Conservation (phyloP, 495 filamentous ascomycete species). For the Extremus antarcticus region DNA sequence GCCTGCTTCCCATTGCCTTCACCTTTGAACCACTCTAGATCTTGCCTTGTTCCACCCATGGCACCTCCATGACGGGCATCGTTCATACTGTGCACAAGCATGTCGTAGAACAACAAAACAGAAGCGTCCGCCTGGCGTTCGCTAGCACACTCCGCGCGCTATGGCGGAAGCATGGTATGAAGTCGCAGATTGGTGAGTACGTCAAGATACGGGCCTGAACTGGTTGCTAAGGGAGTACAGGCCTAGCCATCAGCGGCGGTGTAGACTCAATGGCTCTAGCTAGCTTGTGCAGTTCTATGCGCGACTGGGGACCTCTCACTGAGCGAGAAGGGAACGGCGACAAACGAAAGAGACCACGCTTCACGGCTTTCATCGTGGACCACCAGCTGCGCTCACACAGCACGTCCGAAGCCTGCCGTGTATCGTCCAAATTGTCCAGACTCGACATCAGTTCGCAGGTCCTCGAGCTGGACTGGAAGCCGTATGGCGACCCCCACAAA, state of each 20-base stretch:
- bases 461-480: conserved; percentile 38
- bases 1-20: too few relatives aligned
- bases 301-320: background rate
- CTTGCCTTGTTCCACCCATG: too few relatives aligned
- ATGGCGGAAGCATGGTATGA: conserved; percentile 1
- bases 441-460: conserved; percentile 35
- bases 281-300: conserved; percentile 46
- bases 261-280: conserved; percentile 95
- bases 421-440: conserved; percentile 41
- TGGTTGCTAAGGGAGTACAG: conserved; percentile 32
- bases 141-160: background rate
- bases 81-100: background rate
- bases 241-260: conserved; percentile 80
- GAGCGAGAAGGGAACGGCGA: background rate
- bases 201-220: background rate
- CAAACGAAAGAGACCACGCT: conserved; percentile 24
- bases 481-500: conserved; percentile 28
- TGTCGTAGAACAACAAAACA: background rate
- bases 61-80: background rate
- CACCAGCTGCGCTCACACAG: conserved; percentile 64
- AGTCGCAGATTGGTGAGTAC: conserved; percentile 3
- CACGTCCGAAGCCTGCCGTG: conserved; percentile 50
- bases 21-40: too few relatives aligned
- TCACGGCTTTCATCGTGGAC: conserved; percentile 66
- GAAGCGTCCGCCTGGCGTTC: background rate